Conservation (phyloP, 257 asterid species). For the Nicotiana noctiflora region DNA sequence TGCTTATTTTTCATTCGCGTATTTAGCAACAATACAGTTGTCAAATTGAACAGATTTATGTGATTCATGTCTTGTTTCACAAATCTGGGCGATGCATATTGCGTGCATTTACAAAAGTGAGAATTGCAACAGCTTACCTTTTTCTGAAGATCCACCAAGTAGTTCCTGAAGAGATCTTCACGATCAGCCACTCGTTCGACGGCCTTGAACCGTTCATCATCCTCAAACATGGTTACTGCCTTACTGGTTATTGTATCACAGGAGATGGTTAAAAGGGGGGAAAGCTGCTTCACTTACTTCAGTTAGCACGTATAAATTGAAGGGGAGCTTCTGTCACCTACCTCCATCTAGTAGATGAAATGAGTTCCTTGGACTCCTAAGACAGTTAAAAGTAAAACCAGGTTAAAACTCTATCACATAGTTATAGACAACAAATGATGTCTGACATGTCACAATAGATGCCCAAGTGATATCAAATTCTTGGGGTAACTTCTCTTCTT, state of each 20-base stretch:
- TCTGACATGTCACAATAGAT: background rate
- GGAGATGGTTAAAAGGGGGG: background rate
- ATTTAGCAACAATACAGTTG: background rate
- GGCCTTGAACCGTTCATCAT: conserved; percentile 91
- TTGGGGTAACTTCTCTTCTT: background rate
- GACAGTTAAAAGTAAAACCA: conserved; percentile 2
- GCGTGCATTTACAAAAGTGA: conserved; percentile 5
- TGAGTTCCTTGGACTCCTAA: conserved; percentile 90
- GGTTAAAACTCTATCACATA: background rate
- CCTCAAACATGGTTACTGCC: conserved; percentile 84
- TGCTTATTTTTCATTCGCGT: background rate
- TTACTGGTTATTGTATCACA: conserved; percentile 50
- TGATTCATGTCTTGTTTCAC: background rate
- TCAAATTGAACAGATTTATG: background rate
- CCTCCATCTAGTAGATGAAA: conserved; percentile 95
- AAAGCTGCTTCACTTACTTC: background rate
- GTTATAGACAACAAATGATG: background rate
- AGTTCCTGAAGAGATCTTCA: conserved; percentile 86
- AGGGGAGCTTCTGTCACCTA: conserved; percentile 22
- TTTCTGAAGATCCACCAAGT: conserved; percentile 89
- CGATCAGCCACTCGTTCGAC: conserved; percentile 91
- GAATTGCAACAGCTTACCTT: conserved; percentile 37
- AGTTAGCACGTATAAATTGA: background rate
- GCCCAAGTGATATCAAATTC: background rate
- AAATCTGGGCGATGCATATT: background rate